Evolutionary conservation across 306 rosid species (phyloP), one percentile per base, ranked within the genome.

Genomic region (Carpinus viminea): DNA sequence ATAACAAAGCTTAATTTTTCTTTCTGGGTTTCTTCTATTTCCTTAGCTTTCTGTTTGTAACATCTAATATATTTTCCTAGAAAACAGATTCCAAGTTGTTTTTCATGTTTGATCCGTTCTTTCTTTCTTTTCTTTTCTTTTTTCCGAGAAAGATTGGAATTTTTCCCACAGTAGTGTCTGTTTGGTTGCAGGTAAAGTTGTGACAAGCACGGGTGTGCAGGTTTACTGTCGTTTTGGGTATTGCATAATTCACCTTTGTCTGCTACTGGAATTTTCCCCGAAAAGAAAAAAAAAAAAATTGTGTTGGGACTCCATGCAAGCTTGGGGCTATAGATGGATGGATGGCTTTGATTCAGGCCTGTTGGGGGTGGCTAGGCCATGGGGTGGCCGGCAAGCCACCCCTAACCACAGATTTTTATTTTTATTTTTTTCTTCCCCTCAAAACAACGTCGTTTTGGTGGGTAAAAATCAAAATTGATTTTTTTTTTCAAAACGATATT

Each of bases 171-270:
- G 73, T 79, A 72, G 92, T 56, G 75, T 69, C 82, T 80, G 86
- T 81, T 83, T 84, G 87, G 85, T 74, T 84, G 76, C 68, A 78
- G 85, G 69, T 75, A 79, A 80, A 52, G 76, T 75, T 69, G 79
- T 85, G 85, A 82, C 83, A 86, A 83, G 81, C 87, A 78, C 75
- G 85, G 82, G 81, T 78, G 83, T 76, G 80, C 73, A 68, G 80
- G 80, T 46, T 18, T 69, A 68, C 69, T 9, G 70, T 83, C 82
- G 77, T 79, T 74, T 79, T 72, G 18, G 76, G 74, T 21, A 74
- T 38, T 82, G 72, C 83, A 81, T 83, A 79, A 83, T 83, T 85
- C 62, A 79, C 76, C 84, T 83, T 83, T 83, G 93, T 84, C 96
- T 83, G 75, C 79, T 74, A 75, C 86, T 78, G 70, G 78, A 75